Percentiles rank a stretch among this genome's conserved stretches.
These are phyloP conservation scores for Huiozyma naganishii DNA, from an alignment of 805 yeast genomes.

Conservation along the genomic window DNA sequence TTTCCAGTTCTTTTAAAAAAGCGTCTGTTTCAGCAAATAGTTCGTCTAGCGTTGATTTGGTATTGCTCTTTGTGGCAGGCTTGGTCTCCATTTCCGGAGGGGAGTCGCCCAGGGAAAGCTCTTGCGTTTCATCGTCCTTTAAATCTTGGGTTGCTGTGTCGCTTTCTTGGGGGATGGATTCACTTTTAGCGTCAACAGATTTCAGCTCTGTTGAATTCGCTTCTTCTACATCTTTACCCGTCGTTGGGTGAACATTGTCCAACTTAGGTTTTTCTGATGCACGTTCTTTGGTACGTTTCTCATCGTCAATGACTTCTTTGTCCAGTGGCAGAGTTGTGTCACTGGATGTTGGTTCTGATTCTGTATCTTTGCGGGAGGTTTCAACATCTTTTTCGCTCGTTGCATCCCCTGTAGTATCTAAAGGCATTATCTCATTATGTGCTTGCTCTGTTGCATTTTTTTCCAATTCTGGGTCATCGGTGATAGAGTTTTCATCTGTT, in stretches of 20 bases:
- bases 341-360: not conserved
- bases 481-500: too few species aligned
- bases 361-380: not conserved
- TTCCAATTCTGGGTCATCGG: too few species aligned
- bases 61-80: not conserved
- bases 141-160: not conserved
- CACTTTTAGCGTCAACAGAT: not conserved
- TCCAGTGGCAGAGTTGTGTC: not conserved
- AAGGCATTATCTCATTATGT: not conserved
- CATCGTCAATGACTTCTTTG: not conserved
- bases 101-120: too few species aligned
- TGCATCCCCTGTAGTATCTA: not conserved
- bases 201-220: not conserved
- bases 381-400: not conserved
- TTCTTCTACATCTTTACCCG: not conserved
- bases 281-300: not conserved
- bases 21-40: constrained; percentile 25
- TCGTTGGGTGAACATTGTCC: not conserved
- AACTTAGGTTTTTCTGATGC: not conserved
- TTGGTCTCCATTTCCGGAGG: not conserved
- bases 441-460: too few species aligned
- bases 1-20: constrained; percentile 19
- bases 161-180: not conserved
- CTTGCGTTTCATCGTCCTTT: not conserved
- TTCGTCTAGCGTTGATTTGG: constrained; percentile 5